Evolutionary conservation across 345 rosid species (phyloP), one percentile per base, ranked within the genome.

Genomic region (Lepidium aucheri): DNA sequence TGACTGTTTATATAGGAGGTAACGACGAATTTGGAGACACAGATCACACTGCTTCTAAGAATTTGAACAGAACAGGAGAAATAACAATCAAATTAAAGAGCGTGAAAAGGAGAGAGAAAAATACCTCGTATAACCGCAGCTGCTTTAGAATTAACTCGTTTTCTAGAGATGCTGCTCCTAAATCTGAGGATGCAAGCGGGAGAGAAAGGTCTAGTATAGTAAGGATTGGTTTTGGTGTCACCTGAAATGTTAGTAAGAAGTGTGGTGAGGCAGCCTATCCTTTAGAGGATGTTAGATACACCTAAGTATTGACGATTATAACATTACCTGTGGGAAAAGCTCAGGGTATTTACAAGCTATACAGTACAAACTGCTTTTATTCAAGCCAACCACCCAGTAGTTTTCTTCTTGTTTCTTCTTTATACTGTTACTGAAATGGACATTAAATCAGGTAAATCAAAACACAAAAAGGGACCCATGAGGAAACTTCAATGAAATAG

Each of bases 341-440:
- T 85, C 88, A 20, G 95, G 87, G 70, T 52, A 69, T 77, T 81
- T 88, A 69, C 96, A 90, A 55, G 81, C 83, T 73, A 90, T 44
- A 68, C 91, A 86, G 58, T 86, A 90, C 72, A 94, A 52, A 78
- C 80, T 85, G 76, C 78, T 86, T 24, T 81, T 39, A 41, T 82
- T 85, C 70, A 94, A 79, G 49, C 97, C 99, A 76, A 86, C 95
- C 49, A 86, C 71, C 97, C 99, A 94, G 74, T 85, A 86, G 73
- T 74, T 94, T 74, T 88, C 97, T 72, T 78, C 84, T 26, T 80
- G 79, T 68, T 79, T 81, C 73, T 82, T 86, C 78, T 83, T 86
- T 78, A 79, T 85, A 40, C 75, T 81, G 51, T 85, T 77, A 78
- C 91, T 86, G 86, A 74, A 73, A 55, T 33, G 49, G 46, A 74